phyloP scores from a whole-genome alignment of 768 basidiomycete genomes.

The Podaxis sp. region DNA sequence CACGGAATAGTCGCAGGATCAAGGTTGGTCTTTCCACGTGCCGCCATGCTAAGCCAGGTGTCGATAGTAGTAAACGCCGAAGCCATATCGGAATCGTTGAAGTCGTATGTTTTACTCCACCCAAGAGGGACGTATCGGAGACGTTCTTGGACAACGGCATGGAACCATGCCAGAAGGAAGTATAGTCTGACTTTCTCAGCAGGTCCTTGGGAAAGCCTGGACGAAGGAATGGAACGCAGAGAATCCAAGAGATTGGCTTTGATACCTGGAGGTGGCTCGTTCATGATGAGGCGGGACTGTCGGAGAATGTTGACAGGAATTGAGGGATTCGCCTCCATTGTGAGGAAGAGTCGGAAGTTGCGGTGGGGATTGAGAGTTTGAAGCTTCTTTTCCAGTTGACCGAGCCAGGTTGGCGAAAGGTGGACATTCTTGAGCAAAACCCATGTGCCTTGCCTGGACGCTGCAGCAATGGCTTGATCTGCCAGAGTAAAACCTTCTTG shows the following conservation, averaged over 20 bases:
- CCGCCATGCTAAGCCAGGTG: conserved; percentile 74
- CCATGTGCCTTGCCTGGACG: conserved; percentile 92
- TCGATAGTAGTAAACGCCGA: conserved; percentile 92
- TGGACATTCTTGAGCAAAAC: conserved; percentile 98
- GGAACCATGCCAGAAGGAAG: conserved; percentile 99
- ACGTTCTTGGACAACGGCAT: conserved; percentile 95
- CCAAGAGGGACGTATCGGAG: conserved; percentile 93
- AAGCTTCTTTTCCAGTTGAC: conserved; percentile 92
- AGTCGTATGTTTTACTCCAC: conserved; percentile 96
- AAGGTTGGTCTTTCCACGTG: conserved; percentile 88
- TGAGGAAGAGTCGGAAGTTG: conserved; percentile 94
- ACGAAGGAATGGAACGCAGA: conserved; percentile 63
- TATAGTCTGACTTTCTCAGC: conserved; percentile 90
- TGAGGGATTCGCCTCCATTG: conserved; percentile 93
- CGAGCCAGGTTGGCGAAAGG: conserved; percentile 92
- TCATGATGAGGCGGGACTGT: conserved; percentile 96
- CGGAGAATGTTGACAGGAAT: conserved; percentile 97
- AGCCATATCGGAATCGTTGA: conserved; percentile 98
- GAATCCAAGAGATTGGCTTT: conserved; percentile 95
- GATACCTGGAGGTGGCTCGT: conserved; percentile 95
- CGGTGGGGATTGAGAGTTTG: conserved; percentile 87
- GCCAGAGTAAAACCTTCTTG: conserved; percentile 96
- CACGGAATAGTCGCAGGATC: conserved; percentile 92
- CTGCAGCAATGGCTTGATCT: conserved; percentile 91
- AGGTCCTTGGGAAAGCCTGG: conserved; percentile 79